Evolutionary conservation across 2,329 filamentous ascomycete species (phyloP), one percentile per base, ranked within the genome.

Genomic region (Madurella fahalii): DNA sequence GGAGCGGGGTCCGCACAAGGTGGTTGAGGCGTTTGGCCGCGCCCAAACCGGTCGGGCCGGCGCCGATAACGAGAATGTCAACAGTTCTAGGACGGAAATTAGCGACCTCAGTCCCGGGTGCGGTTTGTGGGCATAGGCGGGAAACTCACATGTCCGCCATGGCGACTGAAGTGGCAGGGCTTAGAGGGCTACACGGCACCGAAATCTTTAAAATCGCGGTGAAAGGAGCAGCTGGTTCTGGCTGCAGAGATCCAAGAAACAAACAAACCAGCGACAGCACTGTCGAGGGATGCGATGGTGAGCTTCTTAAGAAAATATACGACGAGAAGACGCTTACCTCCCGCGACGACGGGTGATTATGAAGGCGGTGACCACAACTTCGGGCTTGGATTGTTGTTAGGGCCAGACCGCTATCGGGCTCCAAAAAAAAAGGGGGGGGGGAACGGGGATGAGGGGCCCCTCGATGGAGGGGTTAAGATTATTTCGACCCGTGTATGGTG

Each of bases 21-120:
- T 99, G 94, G 76, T 97, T 88, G 64, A 99, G 84, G 72, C 94
- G 90, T 82, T 99, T 99, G 67, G 94, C 94, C 72, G 94, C 94
- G 81, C 94, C 94, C 66, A 97, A 84, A 76, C 94, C 94, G 69
- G 94, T 97, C 67, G 94, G 94, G 71, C 94, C 94, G 76, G 93
- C 93, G 71, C 94, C 94, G 78, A 97, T 96, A 74, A 99, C 86
- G 71, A 99, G 90, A 65, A 99, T 88, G 77, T 99, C 94, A 72
- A 97, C 90, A 69, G 90, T 86, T 74, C 91, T 95, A 73, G 13
- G 55, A 18, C 44, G n/a, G 25, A 34, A n/a, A 42, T 65, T 39
- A 61, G 61, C 44, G 16, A 54, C 31, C n/a, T 12, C 9, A 31
- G 41, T n/a, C 9, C 31, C 8, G 12, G 25, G 40, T 34, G 40